Evolutionary conservation across 1,284 basidiomycete species (phyloP).

Genomic region (Porogramme epimiltina): DNA sequence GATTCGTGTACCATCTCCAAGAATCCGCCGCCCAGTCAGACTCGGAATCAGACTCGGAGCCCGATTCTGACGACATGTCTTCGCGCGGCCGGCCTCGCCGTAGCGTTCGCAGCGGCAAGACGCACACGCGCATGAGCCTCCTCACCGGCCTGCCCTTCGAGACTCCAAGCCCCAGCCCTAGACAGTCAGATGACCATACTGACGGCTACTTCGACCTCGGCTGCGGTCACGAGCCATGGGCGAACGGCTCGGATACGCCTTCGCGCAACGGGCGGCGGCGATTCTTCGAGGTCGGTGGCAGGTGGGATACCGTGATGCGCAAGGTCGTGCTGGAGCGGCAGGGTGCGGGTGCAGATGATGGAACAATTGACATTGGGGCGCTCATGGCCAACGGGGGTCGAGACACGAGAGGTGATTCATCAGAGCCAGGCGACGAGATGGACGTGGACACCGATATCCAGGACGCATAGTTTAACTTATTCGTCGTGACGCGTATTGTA

Average conservation of each 20-base stretch:
- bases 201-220: slow-evolving; percentile 30
- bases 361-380: slow-evolving; percentile 1
- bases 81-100: slow-evolving; percentile 32
- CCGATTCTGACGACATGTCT: slow-evolving; percentile 38
- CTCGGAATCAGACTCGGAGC: slow-evolving; percentile 46
- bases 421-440: slow-evolving; percentile 22
- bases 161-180: slow-evolving; percentile 37
- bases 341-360: slow-evolving; percentile 10
- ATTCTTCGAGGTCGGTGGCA: slow-evolving; percentile 58
- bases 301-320: slow-evolving; percentile 38
- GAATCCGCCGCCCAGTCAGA: slow-evolving; percentile 45
- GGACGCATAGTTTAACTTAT: slow-evolving; percentile 13
- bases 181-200: slow-evolving; percentile 31
- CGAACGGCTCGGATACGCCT: slow-evolving; percentile 7
- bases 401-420: slow-evolving; percentile 11
- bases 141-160: slow-evolving; percentile 58
- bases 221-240: slow-evolving; percentile 27
- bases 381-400: slow-evolving; percentile 24
- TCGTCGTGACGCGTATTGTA: not conserved
- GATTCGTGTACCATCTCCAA: slow-evolving; percentile 65
- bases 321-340: slow-evolving; percentile 16
- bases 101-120: slow-evolving; percentile 34
- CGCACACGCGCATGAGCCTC: slow-evolving; percentile 70
- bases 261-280: slow-evolving; percentile 37
- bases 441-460: slow-evolving; percentile 21